Base-by-base conservation (phyloP, 768 basidiomycete genomes). In the Russula sp. region DNA sequence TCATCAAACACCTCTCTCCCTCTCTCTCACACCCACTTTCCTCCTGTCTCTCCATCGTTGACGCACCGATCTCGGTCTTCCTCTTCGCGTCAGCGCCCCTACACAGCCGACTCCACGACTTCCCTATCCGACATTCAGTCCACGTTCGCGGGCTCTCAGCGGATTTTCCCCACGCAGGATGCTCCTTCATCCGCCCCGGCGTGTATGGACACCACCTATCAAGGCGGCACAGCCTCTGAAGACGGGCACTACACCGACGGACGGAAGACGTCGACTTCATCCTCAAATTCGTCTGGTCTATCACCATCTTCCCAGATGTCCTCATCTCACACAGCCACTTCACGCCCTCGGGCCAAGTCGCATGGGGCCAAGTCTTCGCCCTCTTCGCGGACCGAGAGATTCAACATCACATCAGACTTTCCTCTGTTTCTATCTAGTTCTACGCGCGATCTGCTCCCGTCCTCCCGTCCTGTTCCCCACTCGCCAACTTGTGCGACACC, bases 1-100 rank as follows among this genome's bases (percentile, higher is more conserved):
- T 55, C 70, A 0, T 77, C 82, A n/a, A 73, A 59, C 56, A 52
- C 70, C 52, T 71, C 73, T n/a, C 67, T 73, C 6, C 67, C 70
- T 22, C 78, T 70, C 3, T 44, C 37, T 16, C 66, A 63, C 62
- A 69, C 44, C 14, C 62, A 65, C 50, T 13, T n/a, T 22, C 6
- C 58, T 22, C 22, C 59, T 22, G 60, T 66, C 8, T 58, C 68
- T 10, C 18, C 71, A 35, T 63, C 65, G 3, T 32, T 56, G 8
- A 47, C 64, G 18, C 56, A 22, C 6, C 37, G 9, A 16, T 32
- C 44, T 16, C 61, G 45, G 9, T 59, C 68, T 3, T 4, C 58
- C n/a, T 37, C 48, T 32, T 55, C 35, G 4, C 54, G 22, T 1
- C 48, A 13, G 18, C 59, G 51, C 13, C 31, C 55, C 16, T 20